Conservation (phyloP, 2,329 filamentous ascomycete genomes). For the Pseudophaeomoniella oleicola region DNA sequence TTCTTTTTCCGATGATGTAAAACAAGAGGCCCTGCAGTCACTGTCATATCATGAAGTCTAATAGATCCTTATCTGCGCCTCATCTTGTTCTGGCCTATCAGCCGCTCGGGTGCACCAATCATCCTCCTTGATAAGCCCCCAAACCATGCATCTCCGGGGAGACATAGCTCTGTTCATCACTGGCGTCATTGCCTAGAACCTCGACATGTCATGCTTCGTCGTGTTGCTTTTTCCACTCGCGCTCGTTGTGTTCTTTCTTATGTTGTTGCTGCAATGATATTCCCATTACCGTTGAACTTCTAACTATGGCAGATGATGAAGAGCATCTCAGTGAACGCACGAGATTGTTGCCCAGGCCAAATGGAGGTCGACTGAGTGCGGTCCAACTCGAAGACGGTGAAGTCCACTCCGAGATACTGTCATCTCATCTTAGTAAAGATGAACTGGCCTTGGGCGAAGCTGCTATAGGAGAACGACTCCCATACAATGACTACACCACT, state of each 20-base stretch:
- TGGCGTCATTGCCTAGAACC: not conserved
- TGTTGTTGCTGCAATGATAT: too few relatives aligned
- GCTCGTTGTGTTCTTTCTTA: too few relatives aligned
- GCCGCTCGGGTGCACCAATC: not conserved
- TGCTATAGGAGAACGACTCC: conserved; percentile 38
- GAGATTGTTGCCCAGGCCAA: conserved; percentile 3
- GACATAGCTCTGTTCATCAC: not conserved
- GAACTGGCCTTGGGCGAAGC: conserved; percentile 31
- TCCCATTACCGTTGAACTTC: too few relatives aligned
- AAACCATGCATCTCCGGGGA: not conserved
- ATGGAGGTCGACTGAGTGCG: conserved; percentile 13
- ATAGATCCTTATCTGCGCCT: not conserved
- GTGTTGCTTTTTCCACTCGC: too few relatives aligned
- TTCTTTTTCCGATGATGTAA: too few relatives aligned
- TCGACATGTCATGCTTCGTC: too few relatives aligned
- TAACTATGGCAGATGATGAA: conserved; percentile 6
- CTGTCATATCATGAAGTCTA: too few relatives aligned
- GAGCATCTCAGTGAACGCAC: conserved; percentile 7
- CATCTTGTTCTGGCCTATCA: not conserved
- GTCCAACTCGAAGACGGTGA: conserved; percentile 23
- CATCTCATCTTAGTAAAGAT: conserved; percentile 30
- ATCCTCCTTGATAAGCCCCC: not conserved
- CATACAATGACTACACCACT: conserved; percentile 48
- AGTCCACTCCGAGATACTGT: conserved; percentile 26
- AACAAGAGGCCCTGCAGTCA: too few relatives aligned